phyloP scores from a whole-genome alignment of 768 basidiomycete species.

The Boletus reticulatus region DNA sequence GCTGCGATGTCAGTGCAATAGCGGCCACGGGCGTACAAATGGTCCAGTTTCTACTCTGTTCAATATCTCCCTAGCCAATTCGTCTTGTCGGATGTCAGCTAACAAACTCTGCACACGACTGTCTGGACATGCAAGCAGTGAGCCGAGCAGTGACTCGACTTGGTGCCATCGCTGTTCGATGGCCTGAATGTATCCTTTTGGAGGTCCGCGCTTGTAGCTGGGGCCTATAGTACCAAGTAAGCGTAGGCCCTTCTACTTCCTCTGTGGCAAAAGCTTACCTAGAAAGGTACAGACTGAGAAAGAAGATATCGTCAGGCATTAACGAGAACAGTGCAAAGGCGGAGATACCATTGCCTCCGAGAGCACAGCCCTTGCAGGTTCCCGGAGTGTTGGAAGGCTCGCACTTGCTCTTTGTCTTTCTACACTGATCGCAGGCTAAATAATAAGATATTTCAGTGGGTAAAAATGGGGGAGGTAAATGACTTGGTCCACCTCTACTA shows the following conservation, averaged over 20 bases:
- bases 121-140: slow-evolving; percentile 71
- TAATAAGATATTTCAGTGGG: slow-evolving; percentile 12
- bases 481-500: slow-evolving; percentile 50
- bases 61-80: slow-evolving; percentile 75
- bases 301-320: slow-evolving; percentile 17
- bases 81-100: slow-evolving; percentile 64
- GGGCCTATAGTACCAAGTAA: slow-evolving; percentile 46
- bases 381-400: slow-evolving; percentile 52
- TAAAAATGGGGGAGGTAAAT: slow-evolving; percentile 1
- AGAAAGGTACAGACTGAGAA: slow-evolving; percentile 62
- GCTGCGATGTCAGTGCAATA: neutral
- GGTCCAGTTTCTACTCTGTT: slow-evolving; percentile 76
- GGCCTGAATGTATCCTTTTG: slow-evolving; percentile 90
- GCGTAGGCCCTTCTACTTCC: neutral
- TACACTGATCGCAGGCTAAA: slow-evolving; percentile 82
- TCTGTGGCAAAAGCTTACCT: slow-evolving; percentile 34
- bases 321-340: neutral
- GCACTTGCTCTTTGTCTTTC: slow-evolving; percentile 88
- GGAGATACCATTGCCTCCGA: slow-evolving; percentile 51
- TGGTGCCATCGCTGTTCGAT: slow-evolving; percentile 92
- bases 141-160: slow-evolving; percentile 86
- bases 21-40: slow-evolving; percentile 49
- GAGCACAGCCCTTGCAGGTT: slow-evolving; percentile 62
- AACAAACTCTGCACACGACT: slow-evolving; percentile 60
- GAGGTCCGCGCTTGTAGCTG: slow-evolving; percentile 80